phyloP scores from a whole-genome alignment of 208 protist genomes.

The Wallacemonas sp. region DNA sequence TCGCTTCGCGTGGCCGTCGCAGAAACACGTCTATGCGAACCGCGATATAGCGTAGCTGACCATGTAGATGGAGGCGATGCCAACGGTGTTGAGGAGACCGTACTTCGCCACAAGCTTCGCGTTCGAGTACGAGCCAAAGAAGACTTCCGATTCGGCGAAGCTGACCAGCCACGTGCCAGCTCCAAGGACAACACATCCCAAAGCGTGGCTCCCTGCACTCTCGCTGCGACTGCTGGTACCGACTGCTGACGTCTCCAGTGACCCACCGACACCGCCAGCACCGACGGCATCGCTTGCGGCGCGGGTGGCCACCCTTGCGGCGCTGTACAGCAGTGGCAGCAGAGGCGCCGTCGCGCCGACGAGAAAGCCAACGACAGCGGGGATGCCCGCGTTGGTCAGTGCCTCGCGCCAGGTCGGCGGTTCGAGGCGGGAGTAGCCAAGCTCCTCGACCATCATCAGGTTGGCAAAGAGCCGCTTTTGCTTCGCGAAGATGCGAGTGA shows the following conservation, averaged over 20 bases:
- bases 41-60: slow-evolving; percentile 35
- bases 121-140: slow-evolving; percentile 77
- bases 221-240: neutral
- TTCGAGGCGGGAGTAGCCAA: slow-evolving; percentile 88
- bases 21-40: slow-evolving; percentile 9
- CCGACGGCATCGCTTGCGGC: neutral
- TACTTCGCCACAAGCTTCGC: slow-evolving; percentile 28
- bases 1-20: no score
- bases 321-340: slow-evolving; percentile 25
- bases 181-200: slow-evolving; percentile 26
- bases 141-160: slow-evolving; percentile 69
- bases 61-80: slow-evolving; percentile 39
- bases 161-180: slow-evolving; percentile 34
- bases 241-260: slow-evolving; percentile 1
- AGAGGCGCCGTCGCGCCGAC: slow-evolving; percentile 41
- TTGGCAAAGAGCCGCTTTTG: slow-evolving; percentile 87
- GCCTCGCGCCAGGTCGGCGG: slow-evolving; percentile 68
- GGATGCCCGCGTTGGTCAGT: slow-evolving; percentile 56
- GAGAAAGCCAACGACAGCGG: slow-evolving; percentile 56
- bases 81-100: slow-evolving; percentile 35
- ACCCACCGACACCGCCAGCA: neutral
- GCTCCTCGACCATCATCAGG: slow-evolving; percentile 95
- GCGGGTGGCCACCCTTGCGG: neutral
- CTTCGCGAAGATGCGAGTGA: slow-evolving; percentile 89
- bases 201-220: neutral